A percentile compares a stretch with the other conserved stretches of the same genome.
Evolutionary conservation across 176 grass and related monocot species (phyloP).

Genomic region (Dactylis glomerata): DNA sequence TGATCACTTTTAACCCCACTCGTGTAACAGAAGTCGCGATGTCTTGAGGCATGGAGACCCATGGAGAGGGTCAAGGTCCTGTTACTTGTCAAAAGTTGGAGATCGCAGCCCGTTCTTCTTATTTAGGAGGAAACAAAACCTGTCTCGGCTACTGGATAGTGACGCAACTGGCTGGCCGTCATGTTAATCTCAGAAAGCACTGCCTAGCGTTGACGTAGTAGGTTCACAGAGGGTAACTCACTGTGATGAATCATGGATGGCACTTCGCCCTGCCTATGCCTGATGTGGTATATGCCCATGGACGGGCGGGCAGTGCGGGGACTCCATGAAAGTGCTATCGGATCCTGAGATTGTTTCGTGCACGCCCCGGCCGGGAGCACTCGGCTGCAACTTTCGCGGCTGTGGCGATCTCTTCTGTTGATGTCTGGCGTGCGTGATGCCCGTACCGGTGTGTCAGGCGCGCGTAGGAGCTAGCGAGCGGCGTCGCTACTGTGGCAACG

Average conservation of each 20-base stretch:
- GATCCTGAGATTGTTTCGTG: too few relatives aligned
- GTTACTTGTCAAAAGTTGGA: constrained; percentile 12
- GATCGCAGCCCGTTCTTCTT: not conserved
- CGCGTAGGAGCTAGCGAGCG: not conserved
- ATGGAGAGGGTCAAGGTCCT: not conserved
- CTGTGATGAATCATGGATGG: too few relatives aligned
- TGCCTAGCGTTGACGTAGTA: not conserved
- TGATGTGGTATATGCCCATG: too few relatives aligned
- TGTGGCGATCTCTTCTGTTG: too few relatives aligned
- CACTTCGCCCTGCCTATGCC: too few relatives aligned
- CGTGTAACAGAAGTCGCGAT: not conserved
- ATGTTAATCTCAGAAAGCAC: not conserved
- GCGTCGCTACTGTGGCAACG: not conserved
- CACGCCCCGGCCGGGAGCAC: too few relatives aligned
- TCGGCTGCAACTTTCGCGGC: too few relatives aligned
- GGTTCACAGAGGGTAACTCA: too few relatives aligned
- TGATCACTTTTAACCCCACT: not conserved
- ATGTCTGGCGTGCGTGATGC: too few relatives aligned
- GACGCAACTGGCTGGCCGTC: not conserved
- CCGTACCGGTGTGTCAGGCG: too few relatives aligned
- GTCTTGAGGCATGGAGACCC: not conserved
- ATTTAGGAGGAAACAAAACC: not conserved
- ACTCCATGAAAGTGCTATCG: too few relatives aligned
- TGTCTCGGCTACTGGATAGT: not conserved
- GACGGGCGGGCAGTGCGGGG: too few relatives aligned